Percentiles rank a stretch among this genome's conserved stretches.
Evolutionary conservation across 495 filamentous ascomycete species (phyloP).

Genomic region (Aspergillus olivimuriae): DNA sequence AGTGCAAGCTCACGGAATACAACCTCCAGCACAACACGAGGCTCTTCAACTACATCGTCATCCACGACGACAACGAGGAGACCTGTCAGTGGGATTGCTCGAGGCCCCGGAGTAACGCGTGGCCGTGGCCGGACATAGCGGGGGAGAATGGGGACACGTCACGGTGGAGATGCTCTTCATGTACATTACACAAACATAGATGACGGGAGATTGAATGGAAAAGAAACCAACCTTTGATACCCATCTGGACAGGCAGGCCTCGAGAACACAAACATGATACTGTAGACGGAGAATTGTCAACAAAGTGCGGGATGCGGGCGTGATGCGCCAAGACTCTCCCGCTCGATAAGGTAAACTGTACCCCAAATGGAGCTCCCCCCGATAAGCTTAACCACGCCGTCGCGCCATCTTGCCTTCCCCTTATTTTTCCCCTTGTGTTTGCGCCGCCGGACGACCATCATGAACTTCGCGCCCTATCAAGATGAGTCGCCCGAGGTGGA

Average conservation of each 20-base stretch:
- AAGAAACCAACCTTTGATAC: constrained; percentile 27
- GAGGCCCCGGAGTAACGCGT: constrained; percentile 38
- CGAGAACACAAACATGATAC: background rate
- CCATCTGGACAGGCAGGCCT: background rate
- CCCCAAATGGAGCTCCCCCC: no score
- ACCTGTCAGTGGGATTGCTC: constrained; percentile 43
- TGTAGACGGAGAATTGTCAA: background rate
- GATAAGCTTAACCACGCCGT: constrained; percentile 18
- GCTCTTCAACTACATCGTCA: constrained; percentile 22
- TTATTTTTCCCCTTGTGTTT: background rate
- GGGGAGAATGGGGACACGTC: background rate
- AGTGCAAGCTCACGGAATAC: constrained; percentile 15
- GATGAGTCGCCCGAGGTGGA: constrained; percentile 72
- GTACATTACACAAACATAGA: constrained; percentile 10
- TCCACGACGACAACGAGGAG: constrained; percentile 38
- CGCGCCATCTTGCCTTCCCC: background rate
- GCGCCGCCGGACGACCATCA: constrained; percentile 21
- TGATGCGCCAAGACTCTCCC: background rate
- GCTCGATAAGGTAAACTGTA: no score
- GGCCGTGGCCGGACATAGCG: constrained; percentile 30
- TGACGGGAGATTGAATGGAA: constrained; percentile 9
- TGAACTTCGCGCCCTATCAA: constrained; percentile 98
- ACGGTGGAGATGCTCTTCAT: background rate
- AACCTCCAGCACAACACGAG: constrained; percentile 25
- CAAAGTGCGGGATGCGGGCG: background rate